Evolutionary conservation across 805 yeast species (phyloP).

Genomic region (Saccharomycopsis capsularis): DNA sequence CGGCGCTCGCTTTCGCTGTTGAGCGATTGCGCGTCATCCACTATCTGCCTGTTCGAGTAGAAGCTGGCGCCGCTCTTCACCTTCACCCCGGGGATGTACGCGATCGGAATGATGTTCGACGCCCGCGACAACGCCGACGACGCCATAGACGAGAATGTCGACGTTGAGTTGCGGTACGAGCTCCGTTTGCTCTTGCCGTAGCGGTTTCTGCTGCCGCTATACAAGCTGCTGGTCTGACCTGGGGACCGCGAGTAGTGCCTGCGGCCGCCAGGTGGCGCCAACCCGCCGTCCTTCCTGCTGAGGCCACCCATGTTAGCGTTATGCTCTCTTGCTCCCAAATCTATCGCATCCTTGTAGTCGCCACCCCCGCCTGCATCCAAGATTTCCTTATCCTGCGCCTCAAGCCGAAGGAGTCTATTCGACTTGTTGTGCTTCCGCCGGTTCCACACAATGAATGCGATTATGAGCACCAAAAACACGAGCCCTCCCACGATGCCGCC

Average conservation of each 20-base stretch:
- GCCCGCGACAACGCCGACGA: constrained; percentile 70
- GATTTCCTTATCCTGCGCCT: constrained; percentile 20
- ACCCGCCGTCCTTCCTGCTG: constrained; percentile 1
- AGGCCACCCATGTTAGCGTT: background rate
- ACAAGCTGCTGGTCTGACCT: constrained; percentile 11
- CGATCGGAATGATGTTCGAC: constrained; percentile 83
- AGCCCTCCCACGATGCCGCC: constrained; percentile 22
- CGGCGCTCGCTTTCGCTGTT: background rate
- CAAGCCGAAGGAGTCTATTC: constrained; percentile 15
- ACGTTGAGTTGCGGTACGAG: constrained; percentile 10
- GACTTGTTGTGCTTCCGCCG: constrained; percentile 17
- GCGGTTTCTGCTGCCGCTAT: background rate
- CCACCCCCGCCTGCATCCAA: constrained; percentile 8
- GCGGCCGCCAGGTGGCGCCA: background rate
- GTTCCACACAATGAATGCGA: constrained; percentile 18
- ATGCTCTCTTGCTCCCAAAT: constrained; percentile 3
- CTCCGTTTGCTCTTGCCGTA: constrained; percentile 5
- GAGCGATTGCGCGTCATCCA: constrained; percentile 32
- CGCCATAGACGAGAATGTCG: constrained; percentile 33
- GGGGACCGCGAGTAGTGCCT: background rate
- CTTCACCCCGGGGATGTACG: constrained; percentile 91
- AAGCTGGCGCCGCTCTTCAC: constrained; percentile 40
- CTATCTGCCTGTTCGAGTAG: constrained; percentile 21
- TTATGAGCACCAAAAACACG: constrained; percentile 10
- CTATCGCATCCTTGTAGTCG: no score